These are phyloP conservation scores for Rhynchospora pubera DNA, from an alignment of 176 grass and related monocot species.

Conservation along the genomic window DNA sequence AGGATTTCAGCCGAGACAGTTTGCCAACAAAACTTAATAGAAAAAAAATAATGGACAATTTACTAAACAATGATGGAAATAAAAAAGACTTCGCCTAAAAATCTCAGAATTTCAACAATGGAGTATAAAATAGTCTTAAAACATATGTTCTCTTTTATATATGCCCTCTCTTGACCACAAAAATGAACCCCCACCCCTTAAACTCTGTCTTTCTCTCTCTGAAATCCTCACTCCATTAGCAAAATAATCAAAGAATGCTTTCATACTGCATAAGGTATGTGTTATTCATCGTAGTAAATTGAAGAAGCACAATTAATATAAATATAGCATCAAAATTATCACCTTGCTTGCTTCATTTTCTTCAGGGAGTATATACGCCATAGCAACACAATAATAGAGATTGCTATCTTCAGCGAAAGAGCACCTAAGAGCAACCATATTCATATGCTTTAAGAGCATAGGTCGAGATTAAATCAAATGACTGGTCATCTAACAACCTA, in stretches of 20 bases:
- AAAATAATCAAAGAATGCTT: too few species aligned
- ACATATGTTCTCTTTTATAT: not conserved
- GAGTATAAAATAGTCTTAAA: not conserved
- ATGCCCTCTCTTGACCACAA: too few species aligned
- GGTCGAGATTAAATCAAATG: constrained; percentile 57
- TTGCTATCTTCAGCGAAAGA: constrained; percentile 81
- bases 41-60: not conserved
- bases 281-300: too few species aligned
- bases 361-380: constrained; percentile 85
- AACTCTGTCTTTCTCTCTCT: too few species aligned
- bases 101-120: not conserved
- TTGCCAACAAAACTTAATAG: not conserved
- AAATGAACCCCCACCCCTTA: too few species aligned
- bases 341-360: constrained; percentile 94
- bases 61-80: not conserved
- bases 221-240: too few species aligned
- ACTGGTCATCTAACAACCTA: constrained; percentile 57
- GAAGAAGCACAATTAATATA: too few species aligned
- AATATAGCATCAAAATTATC: not conserved
- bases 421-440: constrained; percentile 74
- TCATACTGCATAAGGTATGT: too few species aligned
- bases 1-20: not conserved
- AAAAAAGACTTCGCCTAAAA: not conserved
- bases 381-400: constrained; percentile 84
- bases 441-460: constrained; percentile 74